These are phyloP conservation scores for Exophiala viscosa DNA, from an alignment of 2,329 filamentous ascomycete species.

Conservation along the genomic window DNA sequence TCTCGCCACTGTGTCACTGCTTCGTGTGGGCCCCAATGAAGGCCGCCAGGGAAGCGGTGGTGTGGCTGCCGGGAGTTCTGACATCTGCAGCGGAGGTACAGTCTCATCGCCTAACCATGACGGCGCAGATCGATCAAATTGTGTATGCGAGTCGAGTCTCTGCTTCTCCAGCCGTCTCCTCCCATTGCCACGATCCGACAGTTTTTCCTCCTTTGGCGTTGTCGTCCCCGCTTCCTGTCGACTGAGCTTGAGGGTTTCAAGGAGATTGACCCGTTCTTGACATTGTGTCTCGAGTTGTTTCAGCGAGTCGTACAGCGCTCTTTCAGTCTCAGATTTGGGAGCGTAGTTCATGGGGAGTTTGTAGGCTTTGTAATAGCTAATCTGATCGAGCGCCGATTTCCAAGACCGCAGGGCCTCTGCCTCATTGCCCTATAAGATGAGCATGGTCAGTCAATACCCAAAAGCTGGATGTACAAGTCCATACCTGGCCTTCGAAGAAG, in stretches of 20 bases:
- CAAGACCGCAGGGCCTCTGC: constrained; percentile 85
- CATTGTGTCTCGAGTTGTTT: constrained; percentile 83
- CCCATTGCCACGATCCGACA: constrained; percentile 19
- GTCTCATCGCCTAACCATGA: constrained; percentile 75
- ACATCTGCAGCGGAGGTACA: constrained; percentile 74
- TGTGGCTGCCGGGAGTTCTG: constrained; percentile 71
- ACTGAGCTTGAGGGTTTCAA: constrained; percentile 73
- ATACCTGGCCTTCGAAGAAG: constrained; percentile 89
- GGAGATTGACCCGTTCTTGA: constrained; percentile 84
- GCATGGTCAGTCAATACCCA: background rate
- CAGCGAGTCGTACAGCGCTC: constrained; percentile 74
- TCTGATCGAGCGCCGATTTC: constrained; percentile 81
- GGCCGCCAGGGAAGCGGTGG: constrained; percentile 57
- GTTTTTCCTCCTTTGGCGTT: constrained; percentile 18
- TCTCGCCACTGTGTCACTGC: constrained; percentile 30
- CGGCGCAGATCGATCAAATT: constrained; percentile 12
- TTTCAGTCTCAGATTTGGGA: constrained; percentile 77
- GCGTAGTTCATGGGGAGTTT: constrained; percentile 65
- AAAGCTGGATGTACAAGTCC: constrained; percentile 3
- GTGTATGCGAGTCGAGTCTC: constrained; percentile 21
- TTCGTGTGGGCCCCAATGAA: constrained; percentile 33
- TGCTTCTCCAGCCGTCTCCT: constrained; percentile 24
- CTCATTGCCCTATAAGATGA: constrained; percentile 70
- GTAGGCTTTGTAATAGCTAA: constrained; percentile 79
- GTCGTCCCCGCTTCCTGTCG: constrained; percentile 40